Percentiles rank a stretch among this genome's conserved stretches.
Conservation (phyloP, 345 rosid species). For the Sisymbrium altissimum region DNA sequence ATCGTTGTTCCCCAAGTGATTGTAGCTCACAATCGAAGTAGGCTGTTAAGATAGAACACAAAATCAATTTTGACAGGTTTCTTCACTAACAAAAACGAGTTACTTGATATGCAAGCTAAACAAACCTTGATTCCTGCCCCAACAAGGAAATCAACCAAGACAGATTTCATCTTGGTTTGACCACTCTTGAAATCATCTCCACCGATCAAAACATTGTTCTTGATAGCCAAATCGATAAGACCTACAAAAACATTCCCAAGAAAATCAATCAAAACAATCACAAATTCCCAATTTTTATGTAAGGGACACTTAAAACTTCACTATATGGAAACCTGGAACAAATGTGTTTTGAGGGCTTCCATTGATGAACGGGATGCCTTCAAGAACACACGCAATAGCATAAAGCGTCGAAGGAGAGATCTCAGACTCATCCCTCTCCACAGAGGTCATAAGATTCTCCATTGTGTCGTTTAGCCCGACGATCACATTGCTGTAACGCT, state of each 20-base stretch:
- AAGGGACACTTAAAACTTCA: neutral
- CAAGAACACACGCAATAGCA: constrained; percentile 85
- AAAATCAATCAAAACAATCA: neutral
- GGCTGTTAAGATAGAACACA: constrained; percentile 46
- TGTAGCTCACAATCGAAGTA: constrained; percentile 97
- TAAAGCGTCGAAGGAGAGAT: constrained; percentile 92
- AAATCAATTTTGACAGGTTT: neutral
- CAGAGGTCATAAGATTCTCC: constrained; percentile 73
- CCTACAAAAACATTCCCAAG: constrained; percentile 9
- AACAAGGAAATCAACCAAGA: constrained; percentile 97
- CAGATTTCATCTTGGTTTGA: constrained; percentile 99
- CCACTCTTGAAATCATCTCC: constrained; percentile 99
- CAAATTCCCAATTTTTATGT: neutral
- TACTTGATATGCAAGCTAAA: constrained; percentile 4
- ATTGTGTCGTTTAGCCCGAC: constrained; percentile 84
- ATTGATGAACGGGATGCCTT: constrained; percentile 89
- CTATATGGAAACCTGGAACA: constrained; percentile 52
- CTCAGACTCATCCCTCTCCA: constrained; percentile 81
- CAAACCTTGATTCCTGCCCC: constrained; percentile 96
- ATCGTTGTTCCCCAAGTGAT: constrained; percentile 93
- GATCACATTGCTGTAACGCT: constrained; percentile 87
- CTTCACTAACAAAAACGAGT: neutral
- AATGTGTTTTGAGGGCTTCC: constrained; percentile 99
- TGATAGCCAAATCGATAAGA: constrained; percentile 88
- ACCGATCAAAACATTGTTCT: constrained; percentile 74